phyloP scores from a whole-genome alignment of 768 basidiomycete species.

The Lactarius sp. region DNA sequence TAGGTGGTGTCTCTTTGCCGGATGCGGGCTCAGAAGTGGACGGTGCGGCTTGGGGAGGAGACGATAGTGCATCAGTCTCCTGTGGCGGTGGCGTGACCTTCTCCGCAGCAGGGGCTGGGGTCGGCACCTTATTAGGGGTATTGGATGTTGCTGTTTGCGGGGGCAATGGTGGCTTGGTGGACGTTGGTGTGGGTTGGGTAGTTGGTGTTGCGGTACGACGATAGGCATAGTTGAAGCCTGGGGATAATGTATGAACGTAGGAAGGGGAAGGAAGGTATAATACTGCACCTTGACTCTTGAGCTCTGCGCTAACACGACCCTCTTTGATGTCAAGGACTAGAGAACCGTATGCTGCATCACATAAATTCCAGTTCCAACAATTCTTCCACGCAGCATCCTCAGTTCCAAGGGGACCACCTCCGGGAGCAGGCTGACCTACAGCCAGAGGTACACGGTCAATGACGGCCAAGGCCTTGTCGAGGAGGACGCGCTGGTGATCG shows the following conservation, averaged over 20 bases:
- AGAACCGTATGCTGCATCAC: constrained; percentile 90
- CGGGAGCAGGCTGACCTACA: constrained; percentile 41
- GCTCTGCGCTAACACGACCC: constrained; percentile 85
- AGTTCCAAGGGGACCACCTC: constrained; percentile 41
- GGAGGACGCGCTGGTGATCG: constrained; percentile 78
- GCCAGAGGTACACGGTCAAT: constrained; percentile 71
- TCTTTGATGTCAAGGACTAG: constrained; percentile 88
- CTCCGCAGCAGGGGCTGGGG: constrained; percentile 26
- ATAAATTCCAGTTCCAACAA: constrained; percentile 98
- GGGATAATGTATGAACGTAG: background rate
- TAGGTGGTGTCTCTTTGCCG: constrained; percentile 15
- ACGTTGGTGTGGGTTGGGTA: constrained; percentile 55
- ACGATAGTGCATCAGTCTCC: background rate
- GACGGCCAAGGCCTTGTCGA: constrained; percentile 86
- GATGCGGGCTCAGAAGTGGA: constrained; percentile 11
- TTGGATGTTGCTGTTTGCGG: constrained; percentile 34
- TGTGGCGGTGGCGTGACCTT: constrained; percentile 16
- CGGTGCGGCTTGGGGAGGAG: background rate
- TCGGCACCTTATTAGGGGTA: constrained; percentile 35
- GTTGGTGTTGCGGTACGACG: constrained; percentile 61
- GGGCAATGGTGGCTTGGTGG: constrained; percentile 49
- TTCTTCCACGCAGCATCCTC: constrained; percentile 98
- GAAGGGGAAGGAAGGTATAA: constrained; percentile 5
- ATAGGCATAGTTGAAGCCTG: constrained; percentile 96
- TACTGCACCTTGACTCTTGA: constrained; percentile 80